Percentiles rank a stretch among this genome's conserved stretches.
phyloP scores from a whole-genome alignment of 768 basidiomycete genomes.

The Leccinum subgranulosum region DNA sequence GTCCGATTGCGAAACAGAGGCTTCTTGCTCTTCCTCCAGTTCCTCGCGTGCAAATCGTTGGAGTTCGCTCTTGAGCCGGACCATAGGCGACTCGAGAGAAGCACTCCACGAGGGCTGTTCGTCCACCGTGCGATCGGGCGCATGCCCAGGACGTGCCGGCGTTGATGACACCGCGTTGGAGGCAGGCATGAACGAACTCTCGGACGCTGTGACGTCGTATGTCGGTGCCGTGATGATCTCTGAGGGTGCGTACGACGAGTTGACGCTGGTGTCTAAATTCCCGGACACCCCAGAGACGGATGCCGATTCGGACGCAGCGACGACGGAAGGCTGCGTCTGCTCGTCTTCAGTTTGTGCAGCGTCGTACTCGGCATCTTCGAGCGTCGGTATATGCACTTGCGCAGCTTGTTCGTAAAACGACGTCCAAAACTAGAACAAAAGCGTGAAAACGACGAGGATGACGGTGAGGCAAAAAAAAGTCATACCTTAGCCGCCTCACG shows the following conservation, averaged over 20 bases:
- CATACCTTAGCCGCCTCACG: constrained; percentile 84
- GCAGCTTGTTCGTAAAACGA: constrained; percentile 96
- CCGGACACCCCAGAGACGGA: constrained; percentile 5
- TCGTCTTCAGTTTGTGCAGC: constrained; percentile 44
- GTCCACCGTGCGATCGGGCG: constrained; percentile 38
- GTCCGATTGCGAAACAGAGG: constrained; percentile 21
- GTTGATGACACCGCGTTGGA: constrained; percentile 75
- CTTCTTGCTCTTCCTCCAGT: constrained; percentile 16
- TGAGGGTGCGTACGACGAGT: constrained; percentile 12
- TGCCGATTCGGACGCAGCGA: constrained; percentile 13
- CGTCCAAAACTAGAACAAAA: constrained; percentile 76
- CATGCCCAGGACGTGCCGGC: constrained; percentile 46
- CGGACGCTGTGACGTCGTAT: constrained; percentile 48
- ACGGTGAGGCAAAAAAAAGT: too few relatives aligned
- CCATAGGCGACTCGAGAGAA: constrained; percentile 72
- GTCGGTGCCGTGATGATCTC: not conserved
- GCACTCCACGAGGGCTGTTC: constrained; percentile 67
- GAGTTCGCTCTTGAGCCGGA: constrained; percentile 61
- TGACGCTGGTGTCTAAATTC: not conserved
- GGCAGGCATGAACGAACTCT: constrained; percentile 69
- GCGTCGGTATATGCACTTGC: constrained; percentile 75
- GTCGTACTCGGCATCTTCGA: constrained; percentile 68
- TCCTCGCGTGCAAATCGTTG: constrained; percentile 46
- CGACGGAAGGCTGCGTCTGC: constrained; percentile 34
- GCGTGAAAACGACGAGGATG: not conserved